Evolutionary conservation across 345 rosid genomes (phyloP), one percentile per base, ranked within the genome.

Genomic region (Bruguiera sexangula): DNA sequence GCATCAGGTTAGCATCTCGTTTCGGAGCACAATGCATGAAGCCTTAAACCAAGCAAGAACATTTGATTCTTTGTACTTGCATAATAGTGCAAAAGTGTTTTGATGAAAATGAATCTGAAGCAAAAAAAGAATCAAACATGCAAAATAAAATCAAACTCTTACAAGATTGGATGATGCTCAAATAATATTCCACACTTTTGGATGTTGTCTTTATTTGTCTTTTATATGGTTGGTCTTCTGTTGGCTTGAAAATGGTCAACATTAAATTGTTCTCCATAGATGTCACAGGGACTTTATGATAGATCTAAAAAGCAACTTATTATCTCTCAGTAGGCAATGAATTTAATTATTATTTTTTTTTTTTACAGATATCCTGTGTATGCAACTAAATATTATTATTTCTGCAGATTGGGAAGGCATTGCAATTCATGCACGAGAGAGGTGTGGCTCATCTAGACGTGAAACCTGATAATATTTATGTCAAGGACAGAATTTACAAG

Each of bases 401-500:
- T 76, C 10, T 79, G 65, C 93, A 96, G 99, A 83, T 88, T 79
- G 97, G 88, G 0, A 92, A 89, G 80, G 97, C 98, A 57, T 84
- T 96, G 81, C 82, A 75, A 60, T 88, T 80, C 79, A 80, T 89
- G 16, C 99, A 96, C 48, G 89, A 76, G 66, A 83, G 80, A 78
- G 98, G 99, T 73, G 77, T 96, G 69, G 98, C 94, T 73, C 99
- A 96, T 81, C 74, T 96, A 64, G 99, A 96, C 81, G 88, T 96
- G 36, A 96, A 96, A 78, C 99, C 99, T 13, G 98, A 92, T 57
- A 96, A 96, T 80, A 90, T 96, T 69, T 96, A 96, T 81, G 84
- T 87, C 48, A 92, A 89, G 82, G 83, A 85, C 24, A 87, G 93
- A 69, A 78, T 84, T 50, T 86, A 85, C 74, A 96, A 96, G 79